phyloP scores from a whole-genome alignment of 495 filamentous ascomycete genomes.

The Xanthoparmelia taractica region DNA sequence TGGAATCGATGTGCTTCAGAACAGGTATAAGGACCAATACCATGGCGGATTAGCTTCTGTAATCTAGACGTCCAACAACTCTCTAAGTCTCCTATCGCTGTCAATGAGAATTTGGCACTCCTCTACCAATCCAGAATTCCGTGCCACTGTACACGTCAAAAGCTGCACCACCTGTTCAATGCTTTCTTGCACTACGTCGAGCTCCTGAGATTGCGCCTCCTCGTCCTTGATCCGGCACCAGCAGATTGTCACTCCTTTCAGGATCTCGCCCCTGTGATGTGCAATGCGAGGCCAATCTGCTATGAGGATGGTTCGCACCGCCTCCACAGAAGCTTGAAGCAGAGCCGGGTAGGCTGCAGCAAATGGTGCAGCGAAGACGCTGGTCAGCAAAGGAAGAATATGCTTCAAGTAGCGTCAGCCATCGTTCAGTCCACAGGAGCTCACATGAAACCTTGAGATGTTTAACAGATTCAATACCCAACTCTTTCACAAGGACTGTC shows the following conservation, averaged over 20 bases:
- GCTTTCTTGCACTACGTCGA: constrained; percentile 4
- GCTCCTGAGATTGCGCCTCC: constrained; percentile 16
- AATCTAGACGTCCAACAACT: constrained; percentile 32
- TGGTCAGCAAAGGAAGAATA: constrained; percentile 58
- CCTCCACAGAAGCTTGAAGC: constrained; percentile 44
- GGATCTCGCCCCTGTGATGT: constrained; percentile 57
- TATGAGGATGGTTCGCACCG: constrained; percentile 52
- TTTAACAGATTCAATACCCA: constrained; percentile 64
- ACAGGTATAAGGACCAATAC: background rate
- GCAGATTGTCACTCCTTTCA: constrained; percentile 55
- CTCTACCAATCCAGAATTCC: constrained; percentile 7
- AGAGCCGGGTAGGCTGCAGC: constrained; percentile 48
- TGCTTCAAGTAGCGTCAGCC: constrained; percentile 37
- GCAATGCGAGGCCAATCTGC: constrained; percentile 68
- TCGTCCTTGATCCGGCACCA: constrained; percentile 57
- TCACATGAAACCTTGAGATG: constrained; percentile 53
- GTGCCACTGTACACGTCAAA: constrained; percentile 15
- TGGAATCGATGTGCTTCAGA: background rate
- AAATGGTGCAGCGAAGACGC: constrained; percentile 63
- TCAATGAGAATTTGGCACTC: constrained; percentile 14
- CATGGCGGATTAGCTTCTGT: background rate
- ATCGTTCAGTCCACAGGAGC: background rate
- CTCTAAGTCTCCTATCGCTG: constrained; percentile 29
- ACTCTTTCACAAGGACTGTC: constrained; percentile 42
- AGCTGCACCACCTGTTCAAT: constrained; percentile 12